Evolutionary conservation across 495 filamentous ascomycete genomes (phyloP).

Genomic region (Talaromyces liani): DNA sequence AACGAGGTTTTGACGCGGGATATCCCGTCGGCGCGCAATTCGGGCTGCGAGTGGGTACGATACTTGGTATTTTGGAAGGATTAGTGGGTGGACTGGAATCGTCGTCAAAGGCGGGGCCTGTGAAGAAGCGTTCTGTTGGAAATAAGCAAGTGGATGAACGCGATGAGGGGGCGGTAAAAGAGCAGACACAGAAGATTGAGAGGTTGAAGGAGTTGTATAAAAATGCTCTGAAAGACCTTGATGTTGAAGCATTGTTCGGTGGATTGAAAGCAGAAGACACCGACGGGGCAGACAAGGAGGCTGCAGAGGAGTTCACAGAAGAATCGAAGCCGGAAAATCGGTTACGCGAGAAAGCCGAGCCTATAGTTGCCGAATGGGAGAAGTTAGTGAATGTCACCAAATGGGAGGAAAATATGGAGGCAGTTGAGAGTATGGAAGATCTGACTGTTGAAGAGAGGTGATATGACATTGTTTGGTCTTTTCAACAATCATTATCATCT

Average conservation of each 20-base stretch:
- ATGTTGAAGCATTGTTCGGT: slow-evolving; percentile 55
- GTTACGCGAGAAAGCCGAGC: slow-evolving; percentile 24
- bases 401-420: slow-evolving; percentile 41
- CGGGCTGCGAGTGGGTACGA: slow-evolving; percentile 60
- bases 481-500: background rate
- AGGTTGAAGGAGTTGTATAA: slow-evolving; percentile 35
- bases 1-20: slow-evolving; percentile 83
- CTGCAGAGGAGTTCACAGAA: slow-evolving; percentile 6
- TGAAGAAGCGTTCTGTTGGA: slow-evolving; percentile 22
- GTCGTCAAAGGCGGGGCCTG: slow-evolving; percentile 9
- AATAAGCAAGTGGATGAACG: slow-evolving; percentile 7
- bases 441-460: slow-evolving; percentile 20
- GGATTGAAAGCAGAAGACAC: slow-evolving; percentile 44
- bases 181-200: slow-evolving; percentile 19
- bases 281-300: slow-evolving; percentile 15
- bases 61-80: slow-evolving; percentile 67
- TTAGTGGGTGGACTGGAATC: slow-evolving; percentile 33
- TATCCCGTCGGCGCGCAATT: slow-evolving; percentile 72
- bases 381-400: slow-evolving; percentile 34
- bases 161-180: slow-evolving; percentile 8
- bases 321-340: slow-evolving; percentile 21
- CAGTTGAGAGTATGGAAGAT: slow-evolving; percentile 22
- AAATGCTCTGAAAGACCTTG: slow-evolving; percentile 53
- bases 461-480: background rate
- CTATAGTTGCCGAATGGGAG: slow-evolving; percentile 41